Percentiles rank a stretch among this genome's conserved stretches.
Conservation (phyloP, 2,329 filamentous ascomycete genomes). For the Diplocarpon rosae region DNA sequence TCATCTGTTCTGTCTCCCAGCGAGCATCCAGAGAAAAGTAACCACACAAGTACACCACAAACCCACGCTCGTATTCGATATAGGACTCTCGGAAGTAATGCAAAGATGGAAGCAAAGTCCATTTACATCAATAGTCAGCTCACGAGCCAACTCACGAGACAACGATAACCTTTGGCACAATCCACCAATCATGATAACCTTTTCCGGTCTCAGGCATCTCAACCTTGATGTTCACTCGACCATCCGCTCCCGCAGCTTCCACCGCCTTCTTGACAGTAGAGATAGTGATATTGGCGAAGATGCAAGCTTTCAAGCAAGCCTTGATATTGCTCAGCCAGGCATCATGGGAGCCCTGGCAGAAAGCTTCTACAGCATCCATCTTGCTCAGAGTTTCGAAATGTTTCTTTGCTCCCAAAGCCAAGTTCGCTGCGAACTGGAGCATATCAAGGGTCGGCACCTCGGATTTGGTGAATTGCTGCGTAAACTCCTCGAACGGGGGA, state of each 20-base stretch:
- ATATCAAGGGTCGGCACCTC: slow-evolving; percentile 27
- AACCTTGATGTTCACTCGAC: slow-evolving; percentile 31
- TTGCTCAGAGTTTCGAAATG: slow-evolving; percentile 46
- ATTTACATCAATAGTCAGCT: no score
- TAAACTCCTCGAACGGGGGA: slow-evolving; percentile 42
- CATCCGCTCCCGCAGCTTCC: slow-evolving; percentile 25
- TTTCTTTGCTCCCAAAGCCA: slow-evolving; percentile 32
- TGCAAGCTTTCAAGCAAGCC: slow-evolving; percentile 56
- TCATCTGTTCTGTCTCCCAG: no score
- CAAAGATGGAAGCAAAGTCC: no score
- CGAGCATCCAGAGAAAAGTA: no score
- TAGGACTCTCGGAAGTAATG: no score
- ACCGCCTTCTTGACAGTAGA: slow-evolving; percentile 47
- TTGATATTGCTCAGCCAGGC: slow-evolving; percentile 51
- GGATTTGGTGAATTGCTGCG: slow-evolving; percentile 32
- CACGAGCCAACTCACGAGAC: slow-evolving; percentile 2
- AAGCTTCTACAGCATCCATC: slow-evolving; percentile 40
- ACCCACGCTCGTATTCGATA: no score
- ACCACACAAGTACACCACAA: no score
- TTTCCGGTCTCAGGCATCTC: slow-evolving; percentile 42
- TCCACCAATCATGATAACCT: slow-evolving; percentile 54
- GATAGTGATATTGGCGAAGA: slow-evolving; percentile 56
- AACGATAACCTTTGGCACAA: slow-evolving; percentile 38
- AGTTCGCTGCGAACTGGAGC: slow-evolving; percentile 27
- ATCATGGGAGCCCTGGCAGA: slow-evolving; percentile 44